Evolutionary conservation across 2,329 filamentous ascomycete species (phyloP).

Genomic region (Cladorrhinum sp.): DNA sequence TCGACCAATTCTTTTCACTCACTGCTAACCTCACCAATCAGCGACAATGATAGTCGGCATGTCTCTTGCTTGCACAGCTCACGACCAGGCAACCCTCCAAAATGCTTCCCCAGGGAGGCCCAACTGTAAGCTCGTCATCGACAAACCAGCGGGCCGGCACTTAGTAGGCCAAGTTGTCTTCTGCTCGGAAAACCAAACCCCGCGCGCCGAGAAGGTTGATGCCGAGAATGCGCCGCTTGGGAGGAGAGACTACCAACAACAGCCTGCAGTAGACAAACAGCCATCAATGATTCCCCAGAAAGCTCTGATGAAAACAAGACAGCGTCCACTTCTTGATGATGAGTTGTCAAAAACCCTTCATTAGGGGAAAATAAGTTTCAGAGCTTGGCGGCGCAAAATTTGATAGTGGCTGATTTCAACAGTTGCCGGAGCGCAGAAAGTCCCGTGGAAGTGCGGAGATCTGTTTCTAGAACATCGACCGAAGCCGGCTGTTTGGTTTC

Average conservation of each 20-base stretch:
- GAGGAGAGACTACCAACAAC: background rate
- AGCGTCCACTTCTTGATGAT: background rate
- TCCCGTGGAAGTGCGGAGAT: constrained; percentile 13
- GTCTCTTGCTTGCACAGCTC: background rate
- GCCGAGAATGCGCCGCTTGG: background rate
- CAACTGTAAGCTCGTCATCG: background rate
- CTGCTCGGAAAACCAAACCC: background rate
- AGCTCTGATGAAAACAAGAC: background rate
- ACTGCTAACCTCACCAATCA: constrained; percentile 3
- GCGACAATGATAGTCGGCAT: background rate
- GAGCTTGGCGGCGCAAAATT: constrained; percentile 12
- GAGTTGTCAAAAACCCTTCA: background rate
- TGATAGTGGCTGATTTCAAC: background rate
- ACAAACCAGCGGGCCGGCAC: background rate
- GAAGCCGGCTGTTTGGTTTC: constrained; percentile 18
- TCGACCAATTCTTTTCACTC: constrained; percentile 2
- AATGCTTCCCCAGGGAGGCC: background rate
- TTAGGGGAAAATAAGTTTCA: background rate
- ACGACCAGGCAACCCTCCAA: background rate
- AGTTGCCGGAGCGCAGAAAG: background rate
- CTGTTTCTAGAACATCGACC: constrained; percentile 22
- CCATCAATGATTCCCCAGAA: background rate
- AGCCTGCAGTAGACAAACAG: background rate
- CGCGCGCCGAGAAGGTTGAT: background rate
- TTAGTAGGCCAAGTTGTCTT: background rate